Conservation (phyloP, 352 stramenopile genomes). For the Salisapilia sapeloensis region DNA sequence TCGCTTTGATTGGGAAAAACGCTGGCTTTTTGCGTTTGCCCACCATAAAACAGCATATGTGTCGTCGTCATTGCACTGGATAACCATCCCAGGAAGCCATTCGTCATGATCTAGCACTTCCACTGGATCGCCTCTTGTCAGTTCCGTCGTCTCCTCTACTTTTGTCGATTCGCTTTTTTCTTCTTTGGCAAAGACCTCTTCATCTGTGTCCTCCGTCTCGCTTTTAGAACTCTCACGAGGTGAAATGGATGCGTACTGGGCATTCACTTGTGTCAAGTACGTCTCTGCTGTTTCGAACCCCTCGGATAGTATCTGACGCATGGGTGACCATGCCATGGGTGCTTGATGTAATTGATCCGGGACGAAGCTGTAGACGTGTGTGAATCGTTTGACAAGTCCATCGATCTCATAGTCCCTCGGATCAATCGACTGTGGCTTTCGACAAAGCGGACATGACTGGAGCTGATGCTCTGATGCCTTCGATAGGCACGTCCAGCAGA, state of each 20-base stretch:
- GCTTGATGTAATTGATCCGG: conserved; percentile 23
- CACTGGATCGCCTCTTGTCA: conserved; percentile 47
- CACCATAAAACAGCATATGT: conserved; percentile 71
- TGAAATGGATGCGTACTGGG: conserved; percentile 38
- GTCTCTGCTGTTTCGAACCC: conserved; percentile 35
- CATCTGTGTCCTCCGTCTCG: too few relatives aligned
- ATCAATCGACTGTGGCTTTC: conserved; percentile 52
- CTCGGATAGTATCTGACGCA: conserved; percentile 54
- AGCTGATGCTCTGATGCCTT: conserved; percentile 57
- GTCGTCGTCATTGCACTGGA: conserved; percentile 35
- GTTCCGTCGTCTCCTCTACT: too few relatives aligned
- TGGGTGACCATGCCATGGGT: conserved; percentile 31
- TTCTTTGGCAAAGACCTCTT: too few relatives aligned
- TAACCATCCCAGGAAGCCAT: conserved; percentile 50
- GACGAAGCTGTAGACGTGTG: conserved; percentile 45
- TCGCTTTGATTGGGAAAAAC: conserved; percentile 36
- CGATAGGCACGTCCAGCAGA: conserved; percentile 69
- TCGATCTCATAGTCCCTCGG: conserved; percentile 71
- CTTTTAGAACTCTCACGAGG: too few relatives aligned
- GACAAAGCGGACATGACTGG: conserved; percentile 52
- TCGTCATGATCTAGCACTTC: conserved; percentile 28
- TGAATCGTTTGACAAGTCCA: conserved; percentile 58
- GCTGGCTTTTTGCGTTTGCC: conserved; percentile 64
- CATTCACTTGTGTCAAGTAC: conserved; percentile 26
- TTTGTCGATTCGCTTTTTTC: too few relatives aligned